Evolutionary conservation across 2,329 filamentous ascomycete genomes (phyloP).

Genomic region (Aspergillus uvarum): DNA sequence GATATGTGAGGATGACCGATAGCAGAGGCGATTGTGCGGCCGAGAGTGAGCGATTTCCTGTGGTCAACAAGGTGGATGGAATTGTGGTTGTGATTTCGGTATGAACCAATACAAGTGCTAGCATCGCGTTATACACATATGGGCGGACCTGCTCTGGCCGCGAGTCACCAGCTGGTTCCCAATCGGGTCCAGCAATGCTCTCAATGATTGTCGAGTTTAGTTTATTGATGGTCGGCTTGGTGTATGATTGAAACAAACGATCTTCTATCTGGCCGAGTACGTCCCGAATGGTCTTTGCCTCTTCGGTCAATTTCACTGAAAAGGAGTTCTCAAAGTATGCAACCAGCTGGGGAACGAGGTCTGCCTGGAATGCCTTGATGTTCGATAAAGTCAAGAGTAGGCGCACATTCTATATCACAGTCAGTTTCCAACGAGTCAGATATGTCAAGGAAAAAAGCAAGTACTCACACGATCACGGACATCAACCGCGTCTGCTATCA

Average conservation of each 20-base stretch:
- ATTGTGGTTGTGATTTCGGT: constrained; percentile 83
- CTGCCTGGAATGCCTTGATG: constrained; percentile 75
- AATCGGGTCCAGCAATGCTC: constrained; percentile 69
- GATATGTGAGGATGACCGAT: constrained; percentile 75
- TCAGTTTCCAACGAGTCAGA: constrained; percentile 6
- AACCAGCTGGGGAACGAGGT: constrained; percentile 84
- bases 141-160: constrained; percentile 73
- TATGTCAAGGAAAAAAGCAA: not conserved
- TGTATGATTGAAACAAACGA: constrained; percentile 89
- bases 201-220: constrained; percentile 69
- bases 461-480: constrained; percentile 52
- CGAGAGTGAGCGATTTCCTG: constrained; percentile 69
- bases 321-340: constrained; percentile 91
- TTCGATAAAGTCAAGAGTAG: constrained; percentile 95
- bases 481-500: constrained; percentile 53
- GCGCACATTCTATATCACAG: constrained; percentile 69
- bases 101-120: constrained; percentile 86
- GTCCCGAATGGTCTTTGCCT: constrained; percentile 87
- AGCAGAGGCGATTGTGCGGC: constrained; percentile 66
- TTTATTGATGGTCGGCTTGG: constrained; percentile 68
- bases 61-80: constrained; percentile 65
- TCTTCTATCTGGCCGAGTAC: constrained; percentile 87
- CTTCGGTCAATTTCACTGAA: constrained; percentile 89
- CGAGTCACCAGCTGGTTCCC: constrained; percentile 59
- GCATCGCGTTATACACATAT: constrained; percentile 85